Evolutionary conservation across 495 filamentous ascomycete species (phyloP).

Genomic region (Aspergillus heteromorphus): DNA sequence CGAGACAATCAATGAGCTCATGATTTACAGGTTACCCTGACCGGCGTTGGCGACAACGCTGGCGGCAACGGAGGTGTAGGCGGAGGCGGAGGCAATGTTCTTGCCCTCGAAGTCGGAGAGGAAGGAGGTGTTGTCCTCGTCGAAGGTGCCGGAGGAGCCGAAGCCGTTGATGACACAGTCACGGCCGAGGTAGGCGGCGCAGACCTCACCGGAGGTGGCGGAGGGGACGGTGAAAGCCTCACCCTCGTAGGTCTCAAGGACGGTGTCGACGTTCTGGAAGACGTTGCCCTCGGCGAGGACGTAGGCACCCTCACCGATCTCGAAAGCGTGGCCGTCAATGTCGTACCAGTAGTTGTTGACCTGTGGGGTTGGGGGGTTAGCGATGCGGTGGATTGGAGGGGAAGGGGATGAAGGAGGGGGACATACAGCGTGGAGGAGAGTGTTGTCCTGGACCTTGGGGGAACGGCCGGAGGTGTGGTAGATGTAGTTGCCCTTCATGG

Average conservation of each 20-base stretch:
- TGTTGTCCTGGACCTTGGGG: slow-evolving; percentile 40
- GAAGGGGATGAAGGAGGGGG: not conserved
- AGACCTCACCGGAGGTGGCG: slow-evolving; percentile 28
- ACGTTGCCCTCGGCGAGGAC: slow-evolving; percentile 55
- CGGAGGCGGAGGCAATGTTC: slow-evolving; percentile 30
- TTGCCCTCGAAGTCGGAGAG: slow-evolving; percentile 37
- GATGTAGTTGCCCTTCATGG: slow-evolving; percentile 45
- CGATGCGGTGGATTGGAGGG: not conserved
- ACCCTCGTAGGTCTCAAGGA: slow-evolving; percentile 27
- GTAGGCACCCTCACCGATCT: slow-evolving; percentile 43
- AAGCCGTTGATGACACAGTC: slow-evolving; percentile 44
- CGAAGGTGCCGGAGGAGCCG: slow-evolving; percentile 32
- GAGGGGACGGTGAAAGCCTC: slow-evolving; percentile 37
- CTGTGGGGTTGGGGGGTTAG: slow-evolving; percentile 6
- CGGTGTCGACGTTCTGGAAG: slow-evolving; percentile 44
- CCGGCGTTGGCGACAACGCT: slow-evolving; percentile 19
- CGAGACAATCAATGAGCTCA: not conserved
- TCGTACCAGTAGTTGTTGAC: slow-evolving; percentile 59
- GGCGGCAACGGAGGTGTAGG: slow-evolving; percentile 20
- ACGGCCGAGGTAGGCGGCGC: slow-evolving; percentile 40
- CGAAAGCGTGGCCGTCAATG: slow-evolving; percentile 52
- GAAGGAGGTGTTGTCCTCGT: slow-evolving; percentile 27
- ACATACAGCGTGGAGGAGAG: slow-evolving; percentile 35
- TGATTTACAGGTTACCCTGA: slow-evolving; percentile 13
- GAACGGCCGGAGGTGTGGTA: slow-evolving; percentile 39